Conservation (phyloP, 164 flowering plant species). For the Tetrastigma voinierianum region DNA sequence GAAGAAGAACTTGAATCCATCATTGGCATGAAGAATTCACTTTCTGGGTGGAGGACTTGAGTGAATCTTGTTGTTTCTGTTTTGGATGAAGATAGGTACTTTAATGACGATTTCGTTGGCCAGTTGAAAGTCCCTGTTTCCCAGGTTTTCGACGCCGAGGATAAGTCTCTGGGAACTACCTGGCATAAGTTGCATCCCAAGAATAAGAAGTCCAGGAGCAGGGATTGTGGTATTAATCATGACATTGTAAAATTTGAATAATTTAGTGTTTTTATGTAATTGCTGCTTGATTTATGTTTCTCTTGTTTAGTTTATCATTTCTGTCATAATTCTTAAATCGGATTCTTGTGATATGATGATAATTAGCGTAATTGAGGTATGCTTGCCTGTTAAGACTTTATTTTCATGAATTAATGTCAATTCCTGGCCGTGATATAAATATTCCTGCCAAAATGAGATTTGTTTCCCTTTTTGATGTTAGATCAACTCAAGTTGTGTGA, state of each 20-base stretch:
- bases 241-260: slow-evolving; percentile 6
- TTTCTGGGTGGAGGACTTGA: slow-evolving; percentile 81
- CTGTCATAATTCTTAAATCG: no score
- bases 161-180: slow-evolving; percentile 59
- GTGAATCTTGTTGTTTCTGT: slow-evolving; percentile 68
- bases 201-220: slow-evolving; percentile 69
- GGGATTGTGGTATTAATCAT: slow-evolving; percentile 85
- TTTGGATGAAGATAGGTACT: slow-evolving; percentile 85
- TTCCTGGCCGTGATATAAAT: no score
- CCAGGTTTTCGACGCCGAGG: slow-evolving; percentile 63
- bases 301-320: no score
- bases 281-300: neutral
- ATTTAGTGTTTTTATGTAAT: neutral
- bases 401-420: no score
- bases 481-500: no score
- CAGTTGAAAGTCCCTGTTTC: slow-evolving; percentile 58
- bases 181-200: slow-evolving; percentile 81
- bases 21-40: slow-evolving; percentile 83
- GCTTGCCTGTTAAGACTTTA: no score
- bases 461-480: no score
- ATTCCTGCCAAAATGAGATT: no score
- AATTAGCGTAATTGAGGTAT: no score
- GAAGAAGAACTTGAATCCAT: slow-evolving; percentile 79
- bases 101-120: slow-evolving; percentile 84
- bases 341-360: no score